Conservation (phyloP, 768 basidiomycete species). For the Boletus pseudo-olivaceus region DNA sequence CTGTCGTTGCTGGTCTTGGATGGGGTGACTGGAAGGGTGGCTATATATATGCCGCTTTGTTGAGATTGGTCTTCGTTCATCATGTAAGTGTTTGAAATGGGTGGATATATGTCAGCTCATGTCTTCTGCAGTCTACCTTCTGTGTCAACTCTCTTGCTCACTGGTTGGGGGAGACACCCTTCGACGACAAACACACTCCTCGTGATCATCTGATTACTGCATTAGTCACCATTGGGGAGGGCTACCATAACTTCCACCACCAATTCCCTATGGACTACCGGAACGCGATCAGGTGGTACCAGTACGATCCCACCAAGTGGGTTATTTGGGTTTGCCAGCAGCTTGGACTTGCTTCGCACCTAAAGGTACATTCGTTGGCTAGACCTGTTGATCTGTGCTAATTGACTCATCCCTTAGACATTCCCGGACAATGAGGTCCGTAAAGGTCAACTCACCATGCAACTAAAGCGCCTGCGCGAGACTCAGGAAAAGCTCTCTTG, state of each 20-base stretch:
- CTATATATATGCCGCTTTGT: slow-evolving; percentile 78
- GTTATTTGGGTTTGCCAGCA: slow-evolving; percentile 53
- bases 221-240: slow-evolving; percentile 88
- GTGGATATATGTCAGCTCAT: not conserved
- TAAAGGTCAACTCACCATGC: slow-evolving; percentile 93
- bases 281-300: slow-evolving; percentile 89
- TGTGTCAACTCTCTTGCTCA: slow-evolving; percentile 97
- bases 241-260: slow-evolving; percentile 99
- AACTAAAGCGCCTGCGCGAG: slow-evolving; percentile 80
- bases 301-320: slow-evolving; percentile 95
- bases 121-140: slow-evolving; percentile 73
- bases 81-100: slow-evolving; percentile 51
- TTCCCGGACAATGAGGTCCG: slow-evolving; percentile 72
- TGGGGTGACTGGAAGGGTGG: slow-evolving; percentile 91
- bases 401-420: slow-evolving; percentile 17
- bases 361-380: slow-evolving; percentile 39
- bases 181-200: slow-evolving; percentile 94
- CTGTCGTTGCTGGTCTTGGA: slow-evolving; percentile 66
- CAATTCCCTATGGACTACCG: slow-evolving; percentile 97
- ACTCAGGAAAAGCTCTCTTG: slow-evolving; percentile 74
- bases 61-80: slow-evolving; percentile 81
- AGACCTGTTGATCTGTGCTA: not conserved
- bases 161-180: slow-evolving; percentile 91
- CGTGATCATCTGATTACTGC: slow-evolving; percentile 88
- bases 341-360: slow-evolving; percentile 52